Evolutionary conservation across 164 flowering plant species (phyloP).

Genomic region (Cinnamomum micranthum): DNA sequence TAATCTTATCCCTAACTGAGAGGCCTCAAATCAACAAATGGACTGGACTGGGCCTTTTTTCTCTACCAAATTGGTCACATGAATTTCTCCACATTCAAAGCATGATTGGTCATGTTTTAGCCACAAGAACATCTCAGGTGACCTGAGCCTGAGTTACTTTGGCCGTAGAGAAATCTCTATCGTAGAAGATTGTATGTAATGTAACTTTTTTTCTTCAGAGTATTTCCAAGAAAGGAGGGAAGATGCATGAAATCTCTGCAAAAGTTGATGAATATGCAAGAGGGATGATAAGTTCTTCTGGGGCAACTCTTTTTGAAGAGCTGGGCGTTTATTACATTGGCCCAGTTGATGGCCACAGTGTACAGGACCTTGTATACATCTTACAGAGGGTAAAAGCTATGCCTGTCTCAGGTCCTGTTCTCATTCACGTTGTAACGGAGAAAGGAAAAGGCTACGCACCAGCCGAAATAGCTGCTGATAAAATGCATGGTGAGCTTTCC

Average conservation of each 20-base stretch:
- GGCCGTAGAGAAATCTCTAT: too few species aligned
- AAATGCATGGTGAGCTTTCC: constrained; percentile 37
- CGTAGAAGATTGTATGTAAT: too few species aligned
- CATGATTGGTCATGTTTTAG: too few species aligned
- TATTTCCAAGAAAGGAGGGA: constrained; percentile 31
- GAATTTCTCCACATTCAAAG: too few species aligned
- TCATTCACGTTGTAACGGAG: constrained; percentile 44
- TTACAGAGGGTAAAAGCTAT: constrained; percentile 33
- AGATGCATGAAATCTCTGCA: constrained; percentile 15
- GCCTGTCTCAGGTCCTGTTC: constrained; percentile 46
- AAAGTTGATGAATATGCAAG: constrained; percentile 18
- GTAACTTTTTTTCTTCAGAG: constrained; percentile 16
- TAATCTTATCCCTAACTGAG: too few species aligned
- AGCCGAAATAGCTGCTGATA: constrained; percentile 41
- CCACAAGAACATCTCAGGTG: too few species aligned
- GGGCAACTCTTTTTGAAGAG: constrained; percentile 21
- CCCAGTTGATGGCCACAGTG: constrained; percentile 22
- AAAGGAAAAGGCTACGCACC: constrained; percentile 58
- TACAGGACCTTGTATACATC: constrained; percentile 36
- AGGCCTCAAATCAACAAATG: too few species aligned
- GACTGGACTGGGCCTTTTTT: too few species aligned
- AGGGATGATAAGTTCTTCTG: constrained; percentile 14
- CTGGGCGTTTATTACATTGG: constrained; percentile 25
- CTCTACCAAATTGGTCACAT: too few species aligned
- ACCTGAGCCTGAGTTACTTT: too few species aligned